These are phyloP conservation scores for Metarhizium guizhouense DNA, from an alignment of 2,329 filamentous ascomycete species.

Conservation along the genomic window DNA sequence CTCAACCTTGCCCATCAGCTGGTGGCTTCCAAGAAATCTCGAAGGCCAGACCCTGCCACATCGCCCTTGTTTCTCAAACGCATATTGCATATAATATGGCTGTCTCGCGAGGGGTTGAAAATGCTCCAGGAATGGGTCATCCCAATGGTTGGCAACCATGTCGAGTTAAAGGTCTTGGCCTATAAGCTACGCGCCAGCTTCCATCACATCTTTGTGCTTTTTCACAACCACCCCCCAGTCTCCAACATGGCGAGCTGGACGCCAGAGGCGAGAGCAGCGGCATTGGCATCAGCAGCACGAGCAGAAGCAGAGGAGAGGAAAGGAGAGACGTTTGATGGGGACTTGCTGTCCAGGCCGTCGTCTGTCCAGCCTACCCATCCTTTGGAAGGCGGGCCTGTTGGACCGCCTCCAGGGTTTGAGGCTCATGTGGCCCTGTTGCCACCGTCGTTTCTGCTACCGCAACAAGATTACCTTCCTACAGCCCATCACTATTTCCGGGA, in stretches of 20 bases:
- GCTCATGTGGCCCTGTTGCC: slow-evolving; percentile 29
- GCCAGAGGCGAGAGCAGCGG: slow-evolving; percentile 32
- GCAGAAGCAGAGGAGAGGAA: slow-evolving; percentile 36
- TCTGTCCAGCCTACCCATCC: slow-evolving; percentile 40
- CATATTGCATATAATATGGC: slow-evolving; percentile 86
- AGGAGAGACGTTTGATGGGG: slow-evolving; percentile 33
- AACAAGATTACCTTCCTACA: slow-evolving; percentile 72
- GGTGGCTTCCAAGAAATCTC: slow-evolving; percentile 71
- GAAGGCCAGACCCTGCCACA: slow-evolving; percentile 69
- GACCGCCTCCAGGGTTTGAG: slow-evolving; percentile 46
- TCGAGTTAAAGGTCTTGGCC: slow-evolving; percentile 79
- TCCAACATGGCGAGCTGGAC: slow-evolving; percentile 49
- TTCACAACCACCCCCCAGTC: slow-evolving; percentile 82
- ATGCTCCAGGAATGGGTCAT: slow-evolving; percentile 84
- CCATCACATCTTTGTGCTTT: slow-evolving; percentile 93
- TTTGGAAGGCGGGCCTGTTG: slow-evolving; percentile 51
- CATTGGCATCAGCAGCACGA: slow-evolving; percentile 23
- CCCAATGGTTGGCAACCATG: slow-evolving; percentile 70
- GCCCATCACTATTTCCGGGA: slow-evolving; percentile 74
- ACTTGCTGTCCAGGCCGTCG: slow-evolving; percentile 30
- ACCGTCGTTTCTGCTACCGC: slow-evolving; percentile 70
- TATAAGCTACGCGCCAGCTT: slow-evolving; percentile 91
- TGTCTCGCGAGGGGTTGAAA: slow-evolving; percentile 80
- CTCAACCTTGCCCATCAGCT: slow-evolving; percentile 80
- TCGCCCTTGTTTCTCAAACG: slow-evolving; percentile 74